Evolutionary conservation across 768 basidiomycete species (phyloP).

Genomic region (Amanita muscaria): DNA sequence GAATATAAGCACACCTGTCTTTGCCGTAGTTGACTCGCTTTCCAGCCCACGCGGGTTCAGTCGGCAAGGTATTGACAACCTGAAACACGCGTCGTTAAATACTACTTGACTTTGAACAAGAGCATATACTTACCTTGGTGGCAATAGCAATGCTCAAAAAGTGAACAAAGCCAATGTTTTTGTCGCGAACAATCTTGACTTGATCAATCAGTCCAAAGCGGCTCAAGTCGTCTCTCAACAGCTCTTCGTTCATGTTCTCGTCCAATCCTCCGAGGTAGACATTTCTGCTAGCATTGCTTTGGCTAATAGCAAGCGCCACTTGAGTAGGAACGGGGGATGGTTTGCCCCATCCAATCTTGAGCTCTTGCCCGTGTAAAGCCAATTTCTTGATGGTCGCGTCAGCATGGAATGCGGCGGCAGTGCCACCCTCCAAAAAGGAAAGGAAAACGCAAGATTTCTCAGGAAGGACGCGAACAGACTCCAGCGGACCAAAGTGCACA

Average conservation of each 20-base stretch:
- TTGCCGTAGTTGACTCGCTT: slow-evolving; percentile 98
- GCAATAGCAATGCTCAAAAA: slow-evolving; percentile 93
- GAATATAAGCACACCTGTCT: slow-evolving; percentile 96
- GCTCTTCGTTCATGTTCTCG: slow-evolving; percentile 84
- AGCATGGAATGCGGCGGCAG: slow-evolving; percentile 94
- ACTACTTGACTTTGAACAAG: slow-evolving; percentile 2
- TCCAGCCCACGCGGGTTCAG: slow-evolving; percentile 88
- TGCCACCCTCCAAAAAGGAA: slow-evolving; percentile 90
- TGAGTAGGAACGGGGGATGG: slow-evolving; percentile 80
- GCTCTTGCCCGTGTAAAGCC: slow-evolving; percentile 86
- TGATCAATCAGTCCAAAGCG: slow-evolving; percentile 96
- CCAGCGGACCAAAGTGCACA: slow-evolving; percentile 95
- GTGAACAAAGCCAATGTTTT: slow-evolving; percentile 99
- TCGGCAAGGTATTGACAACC: slow-evolving; percentile 91
- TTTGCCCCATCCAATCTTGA: slow-evolving; percentile 99
- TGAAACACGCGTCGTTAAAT: slow-evolving; percentile 21
- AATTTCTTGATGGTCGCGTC: slow-evolving; percentile 95
- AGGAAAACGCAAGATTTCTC: slow-evolving; percentile 98
- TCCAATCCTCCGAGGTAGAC: slow-evolving; percentile 95
- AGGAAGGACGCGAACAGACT: slow-evolving; percentile 87
- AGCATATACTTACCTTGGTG: slow-evolving; percentile 62
- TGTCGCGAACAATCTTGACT: slow-evolving; percentile 98
- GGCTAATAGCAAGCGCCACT: slow-evolving; percentile 81
- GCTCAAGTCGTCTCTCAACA: slow-evolving; percentile 83
- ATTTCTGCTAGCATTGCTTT: slow-evolving; percentile 90